Conservation (phyloP, 2,329 filamentous ascomycete genomes). For the Aphanoascus verrucosus region DNA sequence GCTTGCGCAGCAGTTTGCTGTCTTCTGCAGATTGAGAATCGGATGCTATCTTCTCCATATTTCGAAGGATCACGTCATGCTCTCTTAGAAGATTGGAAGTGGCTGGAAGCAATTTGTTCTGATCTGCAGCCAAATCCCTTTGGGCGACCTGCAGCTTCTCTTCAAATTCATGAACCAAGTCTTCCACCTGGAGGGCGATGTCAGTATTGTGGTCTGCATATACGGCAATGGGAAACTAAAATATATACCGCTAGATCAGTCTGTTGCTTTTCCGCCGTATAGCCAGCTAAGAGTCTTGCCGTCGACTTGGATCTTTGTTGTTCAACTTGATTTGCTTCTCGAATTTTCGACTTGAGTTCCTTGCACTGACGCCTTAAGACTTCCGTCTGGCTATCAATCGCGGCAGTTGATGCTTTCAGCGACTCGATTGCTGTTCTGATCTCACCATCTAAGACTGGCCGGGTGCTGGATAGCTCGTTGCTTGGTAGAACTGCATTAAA, state of each 20-base stretch:
- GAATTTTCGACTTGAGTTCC: slow-evolving; percentile 22
- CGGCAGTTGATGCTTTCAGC: slow-evolving; percentile 29
- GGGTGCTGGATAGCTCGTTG: slow-evolving; percentile 23
- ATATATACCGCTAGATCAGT: slow-evolving; percentile 25
- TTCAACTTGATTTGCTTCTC: slow-evolving; percentile 19
- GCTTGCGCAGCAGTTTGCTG: slow-evolving; percentile 23
- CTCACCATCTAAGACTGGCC: slow-evolving; percentile 33
- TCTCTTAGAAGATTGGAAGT: slow-evolving; percentile 28
- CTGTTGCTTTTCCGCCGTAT: slow-evolving; percentile 28
- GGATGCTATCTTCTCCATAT: slow-evolving; percentile 24
- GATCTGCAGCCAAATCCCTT: slow-evolving; percentile 25
- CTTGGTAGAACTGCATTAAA: slow-evolving; percentile 24
- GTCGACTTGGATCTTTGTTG: slow-evolving; percentile 22
- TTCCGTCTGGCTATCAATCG: slow-evolving; percentile 27
- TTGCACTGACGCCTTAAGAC: slow-evolving; percentile 27
- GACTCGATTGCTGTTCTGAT: slow-evolving; percentile 28
- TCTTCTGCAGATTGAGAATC: slow-evolving; percentile 23
- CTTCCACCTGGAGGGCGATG: slow-evolving; percentile 25
- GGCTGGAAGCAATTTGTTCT: slow-evolving; percentile 26
- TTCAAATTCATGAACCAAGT: slow-evolving; percentile 28
- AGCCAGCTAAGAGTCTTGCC: slow-evolving; percentile 26
- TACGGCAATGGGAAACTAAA: too few relatives aligned
- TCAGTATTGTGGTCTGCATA: background rate
- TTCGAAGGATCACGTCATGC: slow-evolving; percentile 27
- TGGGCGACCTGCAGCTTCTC: slow-evolving; percentile 22